These are phyloP conservation scores for Emergomyces orientalis DNA, from an alignment of 2,329 filamentous ascomycete genomes.

Conservation along the genomic window DNA sequence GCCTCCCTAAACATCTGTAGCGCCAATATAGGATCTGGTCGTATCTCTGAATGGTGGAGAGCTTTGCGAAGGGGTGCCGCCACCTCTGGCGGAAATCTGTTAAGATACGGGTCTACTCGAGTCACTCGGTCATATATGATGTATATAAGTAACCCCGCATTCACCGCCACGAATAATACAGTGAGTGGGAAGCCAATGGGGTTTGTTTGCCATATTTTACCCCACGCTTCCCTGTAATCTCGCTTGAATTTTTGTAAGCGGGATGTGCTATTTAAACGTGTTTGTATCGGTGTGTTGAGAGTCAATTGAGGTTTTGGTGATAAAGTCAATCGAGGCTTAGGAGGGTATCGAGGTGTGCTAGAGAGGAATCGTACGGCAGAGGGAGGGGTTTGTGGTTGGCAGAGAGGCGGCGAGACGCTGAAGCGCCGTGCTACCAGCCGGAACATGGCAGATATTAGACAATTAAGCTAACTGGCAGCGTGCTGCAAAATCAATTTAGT, in stretches of 20 bases:
- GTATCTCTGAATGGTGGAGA: conserved; percentile 74
- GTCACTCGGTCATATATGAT: conserved; percentile 37
- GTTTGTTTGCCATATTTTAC: conserved; percentile 36
- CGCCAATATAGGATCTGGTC: conserved; percentile 64
- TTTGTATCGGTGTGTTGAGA: conserved; percentile 6
- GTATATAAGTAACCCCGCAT: conserved; percentile 30
- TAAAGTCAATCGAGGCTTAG: conserved; percentile 10
- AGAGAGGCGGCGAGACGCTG: conserved; percentile 18
- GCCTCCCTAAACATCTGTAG: conserved; percentile 77
- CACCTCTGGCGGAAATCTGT: conserved; percentile 38
- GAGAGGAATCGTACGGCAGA: conserved; percentile 14
- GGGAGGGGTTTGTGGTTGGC: conserved; percentile 12
- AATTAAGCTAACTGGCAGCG: not conserved
- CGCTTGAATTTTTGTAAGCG: conserved; percentile 25
- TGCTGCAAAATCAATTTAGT: not conserved
- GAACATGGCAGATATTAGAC: conserved; percentile 18
- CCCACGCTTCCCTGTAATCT: conserved; percentile 29
- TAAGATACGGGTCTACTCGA: conserved; percentile 33
- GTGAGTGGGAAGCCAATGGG: conserved; percentile 35
- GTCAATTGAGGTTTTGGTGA: conserved; percentile 6
- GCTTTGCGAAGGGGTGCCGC: conserved; percentile 63
- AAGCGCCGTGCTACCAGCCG: conserved; percentile 23
- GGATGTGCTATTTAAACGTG: conserved; percentile 18
- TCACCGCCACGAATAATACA: conserved; percentile 32
- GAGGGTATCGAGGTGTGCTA: conserved; percentile 9